These are phyloP conservation scores for Ceratonia siliqua DNA, from an alignment of 306 rosid species.

Conservation along the genomic window DNA sequence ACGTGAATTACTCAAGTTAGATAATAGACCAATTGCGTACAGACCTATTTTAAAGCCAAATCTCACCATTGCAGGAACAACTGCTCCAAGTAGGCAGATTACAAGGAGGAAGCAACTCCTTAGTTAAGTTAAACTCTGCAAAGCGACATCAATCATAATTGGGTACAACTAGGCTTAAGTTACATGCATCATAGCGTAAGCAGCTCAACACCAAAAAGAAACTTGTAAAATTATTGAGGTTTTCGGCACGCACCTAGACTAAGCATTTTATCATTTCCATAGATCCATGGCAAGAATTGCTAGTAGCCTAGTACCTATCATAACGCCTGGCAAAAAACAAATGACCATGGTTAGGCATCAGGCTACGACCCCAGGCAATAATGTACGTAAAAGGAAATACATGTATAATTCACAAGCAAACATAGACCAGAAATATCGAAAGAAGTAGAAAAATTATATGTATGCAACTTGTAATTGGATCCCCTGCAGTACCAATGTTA, in stretches of 20 bases:
- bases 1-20: background rate
- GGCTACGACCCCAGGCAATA: background rate
- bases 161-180: constrained; percentile 58
- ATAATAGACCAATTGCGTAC: background rate
- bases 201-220: constrained; percentile 45
- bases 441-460: background rate
- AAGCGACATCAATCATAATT: constrained; percentile 51
- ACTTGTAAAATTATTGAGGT: constrained; percentile 39
- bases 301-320: constrained; percentile 81
- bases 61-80: background rate
- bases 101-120: background rate
- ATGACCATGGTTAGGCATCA: background rate
- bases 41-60: background rate
- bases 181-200: constrained; percentile 44
- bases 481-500: background rate
- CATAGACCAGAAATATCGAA: background rate
- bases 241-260: constrained; percentile 55
- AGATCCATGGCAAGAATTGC: constrained; percentile 30
- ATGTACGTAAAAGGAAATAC: background rate
- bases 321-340: constrained; percentile 68
- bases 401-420: background rate
- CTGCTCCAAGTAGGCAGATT: constrained; percentile 39
- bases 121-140: constrained; percentile 22
- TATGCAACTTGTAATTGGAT: background rate
- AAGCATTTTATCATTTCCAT: constrained; percentile 32